phyloP scores from a whole-genome alignment of 768 basidiomycete genomes.

The Zangia roseola region DNA sequence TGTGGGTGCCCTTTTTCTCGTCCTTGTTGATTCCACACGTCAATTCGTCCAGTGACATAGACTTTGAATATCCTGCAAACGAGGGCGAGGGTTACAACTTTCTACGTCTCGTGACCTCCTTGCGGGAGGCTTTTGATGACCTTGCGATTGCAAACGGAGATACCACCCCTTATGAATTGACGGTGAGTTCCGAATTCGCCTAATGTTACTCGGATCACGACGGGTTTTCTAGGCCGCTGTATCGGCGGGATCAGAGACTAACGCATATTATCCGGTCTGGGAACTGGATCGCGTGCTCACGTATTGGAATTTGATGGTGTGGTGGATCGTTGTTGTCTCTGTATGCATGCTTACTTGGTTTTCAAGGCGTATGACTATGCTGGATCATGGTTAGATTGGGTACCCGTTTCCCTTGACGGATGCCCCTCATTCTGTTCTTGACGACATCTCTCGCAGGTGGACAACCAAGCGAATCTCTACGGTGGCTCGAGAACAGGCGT shows the following conservation, averaged over 20 bases:
- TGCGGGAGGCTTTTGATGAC: slow-evolving; percentile 61
- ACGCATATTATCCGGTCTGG: slow-evolving; percentile 53
- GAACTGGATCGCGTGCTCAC: slow-evolving; percentile 65
- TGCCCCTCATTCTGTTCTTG: neutral
- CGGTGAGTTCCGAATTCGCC: slow-evolving; percentile 29
- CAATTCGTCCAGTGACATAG: slow-evolving; percentile 54
- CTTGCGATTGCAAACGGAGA: slow-evolving; percentile 63
- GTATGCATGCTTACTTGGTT: neutral
- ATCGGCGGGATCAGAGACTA: slow-evolving; percentile 59
- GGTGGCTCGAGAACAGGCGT: slow-evolving; percentile 60
- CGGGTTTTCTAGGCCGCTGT: slow-evolving; percentile 46
- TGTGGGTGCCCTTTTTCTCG: slow-evolving; percentile 39
- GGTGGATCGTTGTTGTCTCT: neutral
- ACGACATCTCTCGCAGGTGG: slow-evolving; percentile 30
- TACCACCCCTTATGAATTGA: slow-evolving; percentile 54
- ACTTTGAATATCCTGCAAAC: slow-evolving; percentile 74
- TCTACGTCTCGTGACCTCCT: slow-evolving; percentile 58
- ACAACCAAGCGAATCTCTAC: slow-evolving; percentile 68
- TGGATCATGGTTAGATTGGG: slow-evolving; percentile 69
- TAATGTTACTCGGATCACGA: neutral
- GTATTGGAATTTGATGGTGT: slow-evolving; percentile 84
- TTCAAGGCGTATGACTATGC: slow-evolving; percentile 71
- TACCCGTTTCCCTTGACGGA: slow-evolving; percentile 35
- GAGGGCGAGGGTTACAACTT: slow-evolving; percentile 63
- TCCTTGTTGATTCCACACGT: neutral